Evolutionary conservation across 352 stramenopile species (phyloP).

Genomic region (Pythium sukuiense): DNA sequence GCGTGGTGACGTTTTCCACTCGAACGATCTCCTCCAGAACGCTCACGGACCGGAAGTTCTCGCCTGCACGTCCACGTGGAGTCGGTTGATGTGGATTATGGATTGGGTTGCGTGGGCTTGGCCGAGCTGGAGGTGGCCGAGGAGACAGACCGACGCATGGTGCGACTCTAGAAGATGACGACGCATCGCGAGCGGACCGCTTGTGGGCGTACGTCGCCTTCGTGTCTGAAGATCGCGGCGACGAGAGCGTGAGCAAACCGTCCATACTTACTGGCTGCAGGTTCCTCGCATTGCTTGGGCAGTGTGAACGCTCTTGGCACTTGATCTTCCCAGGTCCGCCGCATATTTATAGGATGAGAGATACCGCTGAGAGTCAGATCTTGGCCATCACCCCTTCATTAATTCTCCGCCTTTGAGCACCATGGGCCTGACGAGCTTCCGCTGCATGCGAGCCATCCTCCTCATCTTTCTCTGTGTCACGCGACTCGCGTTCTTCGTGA

Average conservation of each 20-base stretch:
- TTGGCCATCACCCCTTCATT: not conserved
- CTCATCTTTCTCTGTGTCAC: constrained; percentile 1
- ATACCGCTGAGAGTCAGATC: not conserved
- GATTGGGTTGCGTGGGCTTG: constrained; percentile 13
- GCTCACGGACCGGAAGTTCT: constrained; percentile 26
- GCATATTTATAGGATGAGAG: constrained; percentile 1
- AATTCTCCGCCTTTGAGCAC: not conserved
- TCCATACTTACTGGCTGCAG: constrained; percentile 15
- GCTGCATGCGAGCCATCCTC: not conserved
- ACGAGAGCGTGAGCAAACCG: constrained; percentile 23
- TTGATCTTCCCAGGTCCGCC: not conserved
- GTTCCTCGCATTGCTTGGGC: not conserved
- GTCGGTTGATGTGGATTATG: not conserved
- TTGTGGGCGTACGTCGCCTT: constrained; percentile 20
- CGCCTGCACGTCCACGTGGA: constrained; percentile 4
- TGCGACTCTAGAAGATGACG: not conserved
- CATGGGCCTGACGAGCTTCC: not conserved
- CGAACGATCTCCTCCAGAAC: constrained; percentile 30
- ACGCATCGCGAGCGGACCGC: constrained; percentile 10
- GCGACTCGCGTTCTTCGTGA: not conserved
- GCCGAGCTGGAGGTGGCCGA: constrained; percentile 9
- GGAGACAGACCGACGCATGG: constrained; percentile 9
- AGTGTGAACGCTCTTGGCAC: not conserved
- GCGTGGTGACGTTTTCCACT: constrained; percentile 16
- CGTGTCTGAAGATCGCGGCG: constrained; percentile 1